These are phyloP conservation scores for Saccharomyces eubayanus DNA, from an alignment of 805 yeast genomes.

Conservation along the genomic window DNA sequence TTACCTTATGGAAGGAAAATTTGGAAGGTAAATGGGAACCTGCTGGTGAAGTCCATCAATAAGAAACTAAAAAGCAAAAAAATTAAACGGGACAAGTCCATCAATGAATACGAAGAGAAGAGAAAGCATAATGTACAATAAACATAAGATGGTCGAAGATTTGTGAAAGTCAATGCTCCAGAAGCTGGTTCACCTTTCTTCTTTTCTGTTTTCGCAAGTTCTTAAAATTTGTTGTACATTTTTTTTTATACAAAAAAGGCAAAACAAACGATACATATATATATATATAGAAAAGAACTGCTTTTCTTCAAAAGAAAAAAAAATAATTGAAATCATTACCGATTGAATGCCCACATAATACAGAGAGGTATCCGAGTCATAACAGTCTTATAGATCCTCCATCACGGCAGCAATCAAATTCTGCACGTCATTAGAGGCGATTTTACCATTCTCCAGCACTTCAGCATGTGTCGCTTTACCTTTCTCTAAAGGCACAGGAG, in stretches of 20 bases:
- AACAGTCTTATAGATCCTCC: constrained; percentile 28
- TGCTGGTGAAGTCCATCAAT: constrained; percentile 93
- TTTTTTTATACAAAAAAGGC: neutral
- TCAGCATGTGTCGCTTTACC: constrained; percentile 91
- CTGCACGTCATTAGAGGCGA: constrained; percentile 78
- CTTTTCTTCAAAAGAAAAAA: neutral
- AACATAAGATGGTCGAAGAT: neutral
- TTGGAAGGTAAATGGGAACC: constrained; percentile 91
- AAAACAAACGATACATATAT: neutral
- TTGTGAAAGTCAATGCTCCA: neutral
- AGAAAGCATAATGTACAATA: neutral
- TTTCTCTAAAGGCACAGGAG: constrained; percentile 45
- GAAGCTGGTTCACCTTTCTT: neutral
- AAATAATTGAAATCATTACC: neutral
- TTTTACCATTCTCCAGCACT: constrained; percentile 72
- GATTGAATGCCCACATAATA: constrained; percentile 1
- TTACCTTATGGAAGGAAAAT: constrained; percentile 93
- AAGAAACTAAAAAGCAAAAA: constrained; percentile 10
- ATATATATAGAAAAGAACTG: neutral
- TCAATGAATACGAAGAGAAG: neutral
- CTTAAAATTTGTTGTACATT: neutral
- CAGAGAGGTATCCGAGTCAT: neutral
- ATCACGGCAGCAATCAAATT: constrained; percentile 55
- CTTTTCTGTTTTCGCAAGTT: neutral
- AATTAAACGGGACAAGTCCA: neutral